Conservation (phyloP, 2,329 filamentous ascomycete species). For the Penicillium decumbens region DNA sequence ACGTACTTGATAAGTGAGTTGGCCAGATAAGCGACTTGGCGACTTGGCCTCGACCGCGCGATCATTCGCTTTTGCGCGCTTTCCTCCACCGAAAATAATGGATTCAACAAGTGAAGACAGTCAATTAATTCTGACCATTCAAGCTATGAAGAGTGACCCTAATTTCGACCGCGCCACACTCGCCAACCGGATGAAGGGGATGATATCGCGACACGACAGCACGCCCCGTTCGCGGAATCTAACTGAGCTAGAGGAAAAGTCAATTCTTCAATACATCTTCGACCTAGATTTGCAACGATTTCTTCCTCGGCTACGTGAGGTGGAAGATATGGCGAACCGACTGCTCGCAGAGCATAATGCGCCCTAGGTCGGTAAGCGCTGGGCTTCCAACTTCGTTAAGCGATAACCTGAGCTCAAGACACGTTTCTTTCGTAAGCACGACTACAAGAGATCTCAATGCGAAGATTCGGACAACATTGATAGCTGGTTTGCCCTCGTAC, state of each 20-base stretch:
- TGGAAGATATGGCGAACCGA: neutral
- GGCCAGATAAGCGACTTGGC: neutral
- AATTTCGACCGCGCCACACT: neutral
- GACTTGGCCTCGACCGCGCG: neutral
- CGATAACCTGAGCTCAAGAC: neutral
- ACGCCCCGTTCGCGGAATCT: neutral
- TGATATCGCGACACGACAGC: neutral
- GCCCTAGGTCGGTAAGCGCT: neutral
- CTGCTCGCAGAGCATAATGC: neutral
- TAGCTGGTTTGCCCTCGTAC: neutral
- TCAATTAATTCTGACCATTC: neutral
- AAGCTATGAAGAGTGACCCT: neutral
- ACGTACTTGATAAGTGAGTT: neutral
- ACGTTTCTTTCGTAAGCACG: neutral
- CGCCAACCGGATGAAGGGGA: neutral
- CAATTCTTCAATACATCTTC: neutral
- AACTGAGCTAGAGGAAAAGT: neutral
- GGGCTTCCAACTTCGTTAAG: neutral
- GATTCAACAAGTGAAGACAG: neutral
- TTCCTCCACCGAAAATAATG: neutral
- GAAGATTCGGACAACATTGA: neutral
- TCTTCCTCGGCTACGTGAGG: neutral
- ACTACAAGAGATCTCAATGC: neutral
- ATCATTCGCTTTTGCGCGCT: neutral
- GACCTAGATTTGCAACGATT: neutral